Base-by-base conservation (phyloP, 345 rosid species). In the Carallia pectinifolia region DNA sequence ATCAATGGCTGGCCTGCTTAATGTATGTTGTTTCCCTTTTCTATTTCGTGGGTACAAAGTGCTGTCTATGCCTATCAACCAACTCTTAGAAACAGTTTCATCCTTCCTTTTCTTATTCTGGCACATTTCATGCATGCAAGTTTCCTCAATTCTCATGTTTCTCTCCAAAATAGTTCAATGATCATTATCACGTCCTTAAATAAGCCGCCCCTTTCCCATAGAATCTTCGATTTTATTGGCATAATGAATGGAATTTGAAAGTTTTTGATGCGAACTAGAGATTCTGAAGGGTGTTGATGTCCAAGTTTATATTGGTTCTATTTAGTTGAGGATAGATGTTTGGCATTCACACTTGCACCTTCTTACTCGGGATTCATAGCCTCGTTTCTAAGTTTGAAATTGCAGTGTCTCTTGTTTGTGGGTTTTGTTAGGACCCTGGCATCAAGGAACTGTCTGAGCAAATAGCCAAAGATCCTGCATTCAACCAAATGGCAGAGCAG, bases 401-500 rank as follows among this genome's bases (percentile, higher is more conserved):
- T 23, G 23, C 15, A 54, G 23, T 55, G 33, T 30, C 17, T 15
- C 37, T 60, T 65, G 23, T 18, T 27, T 34, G 6, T 10, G 62
- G 16, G 50, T 58, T 29, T 64, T 56, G 39, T 67, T 23, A 95
- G 99, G 99, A 95, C 75, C 98, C 97, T 0, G 92, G 96, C 77
- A 92, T 95, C 66, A 86, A 88, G 79, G 94, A 92, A 56, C 68
- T 95, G 71, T 97, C 94, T 68, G 98, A 90, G 79, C 96, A 92
- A 81, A 92, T 95, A 61, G 90, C 98, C 59, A 89, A 86, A 83
- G 99, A 92, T 78, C 99, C 99, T 33, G 60, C 97, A 30, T 95
- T 95, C 83, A 95, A 89, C 81, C 87, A 89, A 70, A 82, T 95
- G 90, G 99, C 99, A 23, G 97, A 90, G 87, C 99, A 95, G 82